A percentile compares a stretch with the other conserved stretches of the same genome.
These are phyloP conservation scores for Coriaria nepalensis DNA, from an alignment of 306 rosid species.

Conservation along the genomic window DNA sequence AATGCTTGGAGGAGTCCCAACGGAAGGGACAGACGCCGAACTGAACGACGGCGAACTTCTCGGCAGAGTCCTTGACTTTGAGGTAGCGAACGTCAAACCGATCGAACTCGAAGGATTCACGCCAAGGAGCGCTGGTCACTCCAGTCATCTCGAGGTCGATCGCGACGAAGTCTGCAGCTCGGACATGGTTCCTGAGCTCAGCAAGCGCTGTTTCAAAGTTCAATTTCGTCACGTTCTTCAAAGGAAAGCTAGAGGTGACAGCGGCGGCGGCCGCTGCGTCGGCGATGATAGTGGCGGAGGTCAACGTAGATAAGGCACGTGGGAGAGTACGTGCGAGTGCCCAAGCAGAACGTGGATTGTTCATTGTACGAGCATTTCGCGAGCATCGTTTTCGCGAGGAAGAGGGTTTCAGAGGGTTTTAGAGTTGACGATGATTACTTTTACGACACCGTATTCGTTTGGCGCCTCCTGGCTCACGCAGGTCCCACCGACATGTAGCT, in stretches of 20 bases:
- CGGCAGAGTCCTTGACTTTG: constrained; percentile 78
- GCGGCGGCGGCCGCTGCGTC: constrained; percentile 7
- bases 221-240: constrained; percentile 56
- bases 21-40: constrained; percentile 91
- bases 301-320: constrained; percentile 11
- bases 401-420: constrained; percentile 18
- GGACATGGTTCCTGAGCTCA: constrained; percentile 57
- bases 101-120: constrained; percentile 66
- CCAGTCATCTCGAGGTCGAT: constrained; percentile 96
- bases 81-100: constrained; percentile 78
- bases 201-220: constrained; percentile 58
- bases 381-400: not conserved
- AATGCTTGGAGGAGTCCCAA: constrained; percentile 48
- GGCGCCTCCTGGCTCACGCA: too few species aligned
- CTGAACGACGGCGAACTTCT: constrained; percentile 76
- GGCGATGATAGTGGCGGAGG: constrained; percentile 9
- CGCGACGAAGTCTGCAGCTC: constrained; percentile 73
- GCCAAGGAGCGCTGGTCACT: constrained; percentile 88
- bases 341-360: constrained; percentile 15
- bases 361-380: constrained; percentile 13
- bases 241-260: constrained; percentile 31
- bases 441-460: too few species aligned
- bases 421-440: not conserved
- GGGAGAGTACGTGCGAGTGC: constrained; percentile 41
- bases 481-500: too few species aligned